A percentile compares a stretch with the other conserved stretches of the same genome.
phyloP scores from a whole-genome alignment of 2,329 filamentous ascomycete genomes.

The Fusarium sp. region DNA sequence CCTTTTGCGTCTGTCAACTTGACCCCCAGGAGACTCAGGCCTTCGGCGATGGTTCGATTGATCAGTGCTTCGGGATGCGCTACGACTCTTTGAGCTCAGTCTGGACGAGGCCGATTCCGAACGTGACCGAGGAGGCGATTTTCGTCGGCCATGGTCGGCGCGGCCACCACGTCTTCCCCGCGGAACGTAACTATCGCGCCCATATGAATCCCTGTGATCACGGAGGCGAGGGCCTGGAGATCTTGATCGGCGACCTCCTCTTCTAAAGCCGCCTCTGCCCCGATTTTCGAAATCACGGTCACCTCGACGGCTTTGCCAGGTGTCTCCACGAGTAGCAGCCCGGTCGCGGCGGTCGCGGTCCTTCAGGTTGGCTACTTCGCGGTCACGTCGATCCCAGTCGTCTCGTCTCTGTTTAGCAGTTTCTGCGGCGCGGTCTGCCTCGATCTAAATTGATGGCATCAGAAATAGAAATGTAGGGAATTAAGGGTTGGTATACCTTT shows the following conservation, averaged over 20 bases:
- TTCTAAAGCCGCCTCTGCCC: slow-evolving; percentile 60
- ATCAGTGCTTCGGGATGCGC: slow-evolving; percentile 48
- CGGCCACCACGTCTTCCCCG: slow-evolving; percentile 57
- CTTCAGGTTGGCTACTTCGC: slow-evolving; percentile 75
- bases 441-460: slow-evolving; percentile 65
- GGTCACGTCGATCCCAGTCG: slow-evolving; percentile 77
- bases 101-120: slow-evolving; percentile 50
- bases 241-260: slow-evolving; percentile 60
- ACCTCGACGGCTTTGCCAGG: slow-evolving; percentile 66
- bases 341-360: slow-evolving; percentile 72
- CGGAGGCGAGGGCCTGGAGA: slow-evolving; percentile 61
- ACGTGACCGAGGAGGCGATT: slow-evolving; percentile 51
- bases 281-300: slow-evolving; percentile 62
- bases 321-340: slow-evolving; percentile 64
- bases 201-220: slow-evolving; percentile 58
- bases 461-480: slow-evolving; percentile 7
- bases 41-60: slow-evolving; percentile 52
- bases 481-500: slow-evolving; percentile 70
- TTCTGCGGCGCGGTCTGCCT: slow-evolving; percentile 85
- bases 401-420: slow-evolving; percentile 78
- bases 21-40: slow-evolving; percentile 51
- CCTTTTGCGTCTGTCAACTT: slow-evolving; percentile 54
- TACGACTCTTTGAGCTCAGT: slow-evolving; percentile 52
- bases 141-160: slow-evolving; percentile 56
- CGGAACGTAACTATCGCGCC: slow-evolving; percentile 67